These are phyloP conservation scores for Wickerhamiella spandovensis DNA, from an alignment of 805 yeast species.

Conservation along the genomic window DNA sequence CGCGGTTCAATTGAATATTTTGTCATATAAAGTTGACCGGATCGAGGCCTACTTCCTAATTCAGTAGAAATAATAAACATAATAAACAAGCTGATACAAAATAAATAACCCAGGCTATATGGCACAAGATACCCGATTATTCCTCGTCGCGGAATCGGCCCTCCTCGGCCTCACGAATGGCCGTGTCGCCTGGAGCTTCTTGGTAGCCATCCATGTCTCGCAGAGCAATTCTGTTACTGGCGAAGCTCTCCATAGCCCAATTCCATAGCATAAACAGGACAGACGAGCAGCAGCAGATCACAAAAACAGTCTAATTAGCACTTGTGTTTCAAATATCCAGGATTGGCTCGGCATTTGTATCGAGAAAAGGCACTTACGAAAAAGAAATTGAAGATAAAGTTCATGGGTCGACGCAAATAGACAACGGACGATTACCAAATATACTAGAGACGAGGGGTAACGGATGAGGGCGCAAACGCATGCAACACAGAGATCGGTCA, in stretches of 20 bases:
- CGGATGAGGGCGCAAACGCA: too few species aligned
- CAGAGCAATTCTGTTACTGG: not conserved
- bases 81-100: too few species aligned
- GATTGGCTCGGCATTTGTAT: not conserved
- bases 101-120: too few species aligned
- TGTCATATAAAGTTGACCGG: too few species aligned
- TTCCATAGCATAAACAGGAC: constrained; percentile 8
- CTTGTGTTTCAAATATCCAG: not conserved
- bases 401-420: constrained; percentile 4
- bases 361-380: constrained; percentile 8
- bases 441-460: too few species aligned
- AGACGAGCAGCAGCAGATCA: constrained; percentile 8
- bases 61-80: too few species aligned
- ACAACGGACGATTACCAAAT: not conserved
- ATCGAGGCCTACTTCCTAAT: too few species aligned
- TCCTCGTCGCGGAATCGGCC: not conserved
- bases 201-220: not conserved
- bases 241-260: constrained; percentile 14
- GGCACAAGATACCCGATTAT: too few species aligned
- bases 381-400: constrained; percentile 9
- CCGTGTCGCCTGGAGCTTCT: not conserved
- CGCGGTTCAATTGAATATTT: too few species aligned
- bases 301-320: constrained; percentile 11
- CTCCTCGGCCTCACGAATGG: not conserved
- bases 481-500: too few species aligned